Conservation (phyloP, 164 flowering plant genomes). For the Malania oleifera region DNA sequence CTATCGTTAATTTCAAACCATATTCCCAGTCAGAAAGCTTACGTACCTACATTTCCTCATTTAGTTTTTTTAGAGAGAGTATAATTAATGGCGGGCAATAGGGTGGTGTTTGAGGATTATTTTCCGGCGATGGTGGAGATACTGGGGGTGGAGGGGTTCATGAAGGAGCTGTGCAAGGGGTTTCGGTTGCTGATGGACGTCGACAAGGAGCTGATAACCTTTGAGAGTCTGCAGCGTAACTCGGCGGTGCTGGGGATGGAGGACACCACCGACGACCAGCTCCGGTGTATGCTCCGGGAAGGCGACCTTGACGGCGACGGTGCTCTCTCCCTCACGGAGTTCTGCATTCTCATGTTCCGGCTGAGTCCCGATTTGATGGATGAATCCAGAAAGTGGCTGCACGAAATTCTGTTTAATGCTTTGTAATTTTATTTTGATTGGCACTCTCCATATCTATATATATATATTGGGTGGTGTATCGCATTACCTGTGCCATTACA, state of each 20-base stretch:
- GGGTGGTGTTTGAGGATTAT: constrained; percentile 23
- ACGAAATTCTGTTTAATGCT: constrained; percentile 22
- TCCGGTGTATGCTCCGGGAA: constrained; percentile 48
- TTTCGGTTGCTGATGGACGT: constrained; percentile 29
- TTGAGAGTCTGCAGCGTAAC: constrained; percentile 35
- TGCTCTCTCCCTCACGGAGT: constrained; percentile 46
- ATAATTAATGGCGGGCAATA: background rate
- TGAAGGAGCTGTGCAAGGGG: constrained; percentile 35
- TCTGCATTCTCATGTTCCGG: constrained; percentile 56
- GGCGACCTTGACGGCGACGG: constrained; percentile 63
- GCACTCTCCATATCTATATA: no score
- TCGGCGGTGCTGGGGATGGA: constrained; percentile 13
- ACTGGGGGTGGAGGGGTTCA: constrained; percentile 30
- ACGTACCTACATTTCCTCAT: no score
- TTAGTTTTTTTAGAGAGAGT: no score
- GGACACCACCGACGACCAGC: constrained; percentile 35
- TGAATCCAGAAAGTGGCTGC: constrained; percentile 16
- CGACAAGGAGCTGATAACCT: constrained; percentile 27
- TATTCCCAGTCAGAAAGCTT: no score
- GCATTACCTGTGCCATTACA: no score
- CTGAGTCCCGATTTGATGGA: constrained; percentile 51
- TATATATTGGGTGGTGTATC: no score
- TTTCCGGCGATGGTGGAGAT: constrained; percentile 31
- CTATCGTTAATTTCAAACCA: no score
- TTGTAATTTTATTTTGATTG: no score